Evolutionary conservation across 345 rosid genomes (phyloP).

Genomic region (Eucalyptus sp.): DNA sequence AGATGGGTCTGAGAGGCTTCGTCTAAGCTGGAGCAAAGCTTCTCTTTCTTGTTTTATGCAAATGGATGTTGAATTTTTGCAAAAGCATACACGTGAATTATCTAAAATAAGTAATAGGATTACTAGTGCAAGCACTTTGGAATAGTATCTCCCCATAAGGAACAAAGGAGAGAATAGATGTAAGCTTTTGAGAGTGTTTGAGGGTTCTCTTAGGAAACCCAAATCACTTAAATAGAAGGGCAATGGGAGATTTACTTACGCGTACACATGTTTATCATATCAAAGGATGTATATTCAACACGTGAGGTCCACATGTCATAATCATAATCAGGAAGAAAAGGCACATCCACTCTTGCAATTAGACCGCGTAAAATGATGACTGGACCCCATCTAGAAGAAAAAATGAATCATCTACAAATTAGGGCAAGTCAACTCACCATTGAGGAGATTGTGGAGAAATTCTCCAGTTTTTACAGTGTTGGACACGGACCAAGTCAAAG

Average conservation of each 20-base stretch:
- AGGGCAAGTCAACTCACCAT: not conserved
- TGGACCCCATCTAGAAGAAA: not conserved
- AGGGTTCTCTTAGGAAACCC: not conserved
- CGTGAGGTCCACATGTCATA: not conserved
- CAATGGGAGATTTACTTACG: not conserved
- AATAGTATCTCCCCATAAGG: not conserved
- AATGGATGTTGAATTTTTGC: not conserved
- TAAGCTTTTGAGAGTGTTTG: not conserved
- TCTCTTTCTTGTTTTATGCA: not conserved
- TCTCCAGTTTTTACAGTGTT: fast-evolving
- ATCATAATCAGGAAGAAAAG: not conserved
- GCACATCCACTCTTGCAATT: not conserved
- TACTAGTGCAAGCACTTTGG: not conserved
- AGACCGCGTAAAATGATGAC: not conserved
- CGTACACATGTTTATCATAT: no score
- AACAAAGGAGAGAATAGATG: not conserved
- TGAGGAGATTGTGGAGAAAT: not conserved
- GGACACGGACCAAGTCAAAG: not conserved
- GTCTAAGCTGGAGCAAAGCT: not conserved
- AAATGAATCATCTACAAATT: not conserved
- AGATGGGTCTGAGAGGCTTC: not conserved
- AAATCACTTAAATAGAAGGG: not conserved
- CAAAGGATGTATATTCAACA: no score
- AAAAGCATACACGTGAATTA: not conserved
- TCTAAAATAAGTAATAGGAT: not conserved